These are phyloP conservation scores for Colletotrichum tamarilloi DNA, from an alignment of 2,329 filamentous ascomycete species.

Conservation along the genomic window DNA sequence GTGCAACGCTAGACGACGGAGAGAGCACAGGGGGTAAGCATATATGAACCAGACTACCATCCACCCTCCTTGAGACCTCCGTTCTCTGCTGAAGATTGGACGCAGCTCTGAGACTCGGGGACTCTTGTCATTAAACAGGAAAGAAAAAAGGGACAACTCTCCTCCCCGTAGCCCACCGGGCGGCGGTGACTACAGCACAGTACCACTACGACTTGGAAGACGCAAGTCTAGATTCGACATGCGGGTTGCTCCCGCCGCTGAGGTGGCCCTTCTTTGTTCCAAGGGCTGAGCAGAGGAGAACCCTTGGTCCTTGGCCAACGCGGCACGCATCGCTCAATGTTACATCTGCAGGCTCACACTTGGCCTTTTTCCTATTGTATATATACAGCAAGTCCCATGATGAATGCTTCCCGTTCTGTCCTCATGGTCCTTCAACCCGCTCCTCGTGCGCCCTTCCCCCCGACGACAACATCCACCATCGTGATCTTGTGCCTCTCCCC, in stretches of 20 bases:
- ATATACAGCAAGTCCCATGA: conserved; percentile 28
- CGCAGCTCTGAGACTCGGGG: background rate
- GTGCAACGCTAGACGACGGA: conserved; percentile 1
- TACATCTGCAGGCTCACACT: background rate
- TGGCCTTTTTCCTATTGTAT: background rate
- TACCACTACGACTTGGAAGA: background rate
- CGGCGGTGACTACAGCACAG: background rate
- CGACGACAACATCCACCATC: conserved; percentile 5
- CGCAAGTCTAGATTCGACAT: background rate
- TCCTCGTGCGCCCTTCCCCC: conserved; percentile 4
- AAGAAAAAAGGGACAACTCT: background rate
- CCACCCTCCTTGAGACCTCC: background rate
- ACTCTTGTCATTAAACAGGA: background rate
- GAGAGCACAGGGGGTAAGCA: background rate
- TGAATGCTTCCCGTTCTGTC: conserved; percentile 6
- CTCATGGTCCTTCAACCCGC: conserved; percentile 13
- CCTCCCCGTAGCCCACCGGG: background rate
- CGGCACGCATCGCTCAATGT: background rate
- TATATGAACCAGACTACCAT: conserved; percentile 14
- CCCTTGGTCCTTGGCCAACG: background rate
- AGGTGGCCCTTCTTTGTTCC: background rate
- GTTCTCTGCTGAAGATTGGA: conserved; percentile 17
- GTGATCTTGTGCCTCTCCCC: conserved; percentile 21
- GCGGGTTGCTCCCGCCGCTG: background rate
- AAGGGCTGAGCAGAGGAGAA: background rate